Base-by-base conservation (phyloP, 495 filamentous ascomycete genomes). In the Penicillium simplicissimum region DNA sequence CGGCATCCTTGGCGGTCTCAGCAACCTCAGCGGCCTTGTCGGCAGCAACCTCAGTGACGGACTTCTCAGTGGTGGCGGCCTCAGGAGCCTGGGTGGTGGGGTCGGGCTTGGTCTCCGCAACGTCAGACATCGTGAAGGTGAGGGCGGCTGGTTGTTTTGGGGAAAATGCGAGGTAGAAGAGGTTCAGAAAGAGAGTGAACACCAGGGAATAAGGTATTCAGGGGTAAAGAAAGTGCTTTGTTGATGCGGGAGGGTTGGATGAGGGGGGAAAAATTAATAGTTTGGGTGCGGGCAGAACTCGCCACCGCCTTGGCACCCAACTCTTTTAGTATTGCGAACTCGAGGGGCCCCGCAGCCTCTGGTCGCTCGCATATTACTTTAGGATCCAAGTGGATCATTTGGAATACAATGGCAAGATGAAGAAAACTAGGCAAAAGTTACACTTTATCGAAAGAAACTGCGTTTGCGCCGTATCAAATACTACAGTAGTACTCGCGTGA, bases 91-190 rank as follows among this genome's bases (percentile, higher is more conserved):
- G 66, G 62, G 76, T 76, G 76, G 79, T 72, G 73, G 77, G 74
- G 75, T 83, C 76, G 63, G 78, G 76, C 72, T 80, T 80, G 64
- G 75, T 76, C 64, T 79, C 79, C 62, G 77, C 66, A 60, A 72
- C 70, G 74, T 79, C 79, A 76, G 79, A 79, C 79, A 81, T 81
- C 64, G 56, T 72, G 75, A 65, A 52, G 31, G 63, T 51, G 43
- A 45, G 55, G 10, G 34, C 49, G 45, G 10, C 49, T 15, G 21
- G 52, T 13, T 48, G 34, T 36, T 51, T 49, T 31, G 28, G 37
- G 31, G 57, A 58, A 52, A 43, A 57, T 28, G 34, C 23, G 4
- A 37, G 40, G 48, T 28, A 37, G 48, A 34, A 52, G 31, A 60
- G 56, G 19, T 38, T 36, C 40, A 55, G 23, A 45, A 28, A 51